Evolutionary conservation across 1,139 yeast genomes (phyloP).

Genomic region (Casaregolazyma lundiana): DNA sequence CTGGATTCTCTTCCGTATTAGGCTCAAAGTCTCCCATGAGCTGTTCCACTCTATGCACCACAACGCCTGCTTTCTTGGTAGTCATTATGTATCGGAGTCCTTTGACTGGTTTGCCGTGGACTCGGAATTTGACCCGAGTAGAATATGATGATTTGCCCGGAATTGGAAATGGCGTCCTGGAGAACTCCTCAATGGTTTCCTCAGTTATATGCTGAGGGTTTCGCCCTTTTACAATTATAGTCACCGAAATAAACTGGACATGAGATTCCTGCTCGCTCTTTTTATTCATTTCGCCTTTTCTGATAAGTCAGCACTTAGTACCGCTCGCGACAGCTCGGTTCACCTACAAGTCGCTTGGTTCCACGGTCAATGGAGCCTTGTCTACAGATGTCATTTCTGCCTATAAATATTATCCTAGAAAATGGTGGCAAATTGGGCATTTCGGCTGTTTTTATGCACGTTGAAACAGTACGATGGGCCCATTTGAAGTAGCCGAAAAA

Average conservation of each 20-base stretch:
- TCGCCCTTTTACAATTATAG: neutral
- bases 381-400: too few species aligned
- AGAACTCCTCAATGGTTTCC: neutral
- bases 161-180: neutral
- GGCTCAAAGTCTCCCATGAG: conserved; percentile 92
- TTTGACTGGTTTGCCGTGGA: conserved; percentile 87
- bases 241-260: neutral
- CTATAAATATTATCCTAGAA: too few species aligned
- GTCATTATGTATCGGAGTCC: conserved; percentile 84
- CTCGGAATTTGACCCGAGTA: conserved; percentile 58
- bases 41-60: conserved; percentile 82
- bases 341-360: too few species aligned
- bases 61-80: conserved; percentile 80
- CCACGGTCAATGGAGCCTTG: too few species aligned
- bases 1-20: conserved; percentile 76
- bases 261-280: too few species aligned
- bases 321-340: too few species aligned
- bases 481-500: too few species aligned
- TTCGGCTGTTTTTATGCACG: too few species aligned
- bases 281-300: too few species aligned
- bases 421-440: too few species aligned
- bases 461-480: too few species aligned
- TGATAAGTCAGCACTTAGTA: too few species aligned
- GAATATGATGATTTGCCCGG: neutral
- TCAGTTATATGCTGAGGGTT: neutral